Base-by-base conservation (phyloP, 2,329 filamentous ascomycete genomes). In the Cucurbitaria berberidis region DNA sequence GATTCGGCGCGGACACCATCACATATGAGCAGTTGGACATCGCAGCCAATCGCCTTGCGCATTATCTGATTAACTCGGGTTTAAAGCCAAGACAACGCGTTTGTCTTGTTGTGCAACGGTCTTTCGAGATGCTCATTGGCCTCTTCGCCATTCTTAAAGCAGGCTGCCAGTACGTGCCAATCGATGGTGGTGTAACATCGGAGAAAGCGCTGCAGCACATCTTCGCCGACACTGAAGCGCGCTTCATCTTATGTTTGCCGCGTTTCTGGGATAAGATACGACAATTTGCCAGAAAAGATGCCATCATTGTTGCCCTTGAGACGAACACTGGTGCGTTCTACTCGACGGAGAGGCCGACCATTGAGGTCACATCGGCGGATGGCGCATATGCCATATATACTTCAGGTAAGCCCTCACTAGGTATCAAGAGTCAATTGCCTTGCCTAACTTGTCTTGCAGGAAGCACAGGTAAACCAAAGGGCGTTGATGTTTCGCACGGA, bases 161-260 rank as follows among this genome's bases (percentile, higher is more conserved):
- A 42, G 83, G 84, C 18, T 84, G 80, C 13, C 83, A 86, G 58
- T 86, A 86, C 62, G 77, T 86, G 5, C 84, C 84, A 3, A 76
- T 86, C 2, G 84, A 87, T 55, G 83, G 83, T 30, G 80, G 81
- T 8, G 66, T 73, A 15, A 57, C 62, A 8, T 71, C 70, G 2
- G 64, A 73, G 7, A 60, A 67, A 42, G 65, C 66, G 9, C 39
- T 86, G 22, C 69, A 72, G 21, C 78, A 81, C 50, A 82, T 84
- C 22, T 73, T 85, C 41, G 66, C 73, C 22, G 76, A 85, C 58
- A 78, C 81, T 2, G 68, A 70, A 11, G 74, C 78, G 6, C 64
- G 68, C 4, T 73, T 81, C 24, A 74, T 82, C 15, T 67, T 85
- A 5, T 85, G 82, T 60, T 67, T 84, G 38, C 66, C 59, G 36